Base-by-base conservation (phyloP, 2,329 filamentous ascomycete species). In the Penicillium sp. region DNA sequence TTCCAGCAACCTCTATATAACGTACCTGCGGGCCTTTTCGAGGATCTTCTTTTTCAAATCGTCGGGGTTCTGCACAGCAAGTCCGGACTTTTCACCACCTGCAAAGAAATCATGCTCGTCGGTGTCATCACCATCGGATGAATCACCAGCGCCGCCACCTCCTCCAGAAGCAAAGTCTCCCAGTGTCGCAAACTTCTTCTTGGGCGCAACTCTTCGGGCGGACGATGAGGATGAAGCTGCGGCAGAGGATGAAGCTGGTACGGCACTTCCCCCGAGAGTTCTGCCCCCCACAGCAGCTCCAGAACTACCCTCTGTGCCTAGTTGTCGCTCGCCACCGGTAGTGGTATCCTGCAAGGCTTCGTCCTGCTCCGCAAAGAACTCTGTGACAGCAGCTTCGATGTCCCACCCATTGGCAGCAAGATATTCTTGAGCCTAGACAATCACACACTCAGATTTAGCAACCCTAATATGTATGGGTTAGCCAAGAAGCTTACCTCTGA, bases 351-450 rank as follows among this genome's bases (percentile, higher is more conserved):
- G 68, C 53, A 70, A 57, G 27, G 67, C 68, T 60, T 78, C 74
- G 55, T 77, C 70, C 61, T 79, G 76, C 58, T 78, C 76, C 34
- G 75, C 73, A 68, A 84, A 90, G 76, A 82, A 89, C 50, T 84
- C 81, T 31, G 84, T 80, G 53, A 84, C 81, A 16, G 88, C 88
- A 10, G 79, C 76, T 62, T 82, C 79, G 43, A 90, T 75, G 67
- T 91, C 82, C 87, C 89, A 91, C 62, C 82, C 76, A 67, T 82
- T 86, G 36, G 82, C 81, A 23, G 80, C 78, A 8, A 93, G 84
- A 64, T 89, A 89, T 59, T 87, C 81, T 55, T 80, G 79, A 46
- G 89, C 89, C 88, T 92, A 60, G 1, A 31, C 31, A 27, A 29
- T 10, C 23, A 55, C 16, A 10, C 29, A 3, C 4, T 27, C 5